Evolutionary conservation across 768 basidiomycete species (phyloP), one percentile per base, ranked within the genome.

Genomic region (Inosperma sp.): DNA sequence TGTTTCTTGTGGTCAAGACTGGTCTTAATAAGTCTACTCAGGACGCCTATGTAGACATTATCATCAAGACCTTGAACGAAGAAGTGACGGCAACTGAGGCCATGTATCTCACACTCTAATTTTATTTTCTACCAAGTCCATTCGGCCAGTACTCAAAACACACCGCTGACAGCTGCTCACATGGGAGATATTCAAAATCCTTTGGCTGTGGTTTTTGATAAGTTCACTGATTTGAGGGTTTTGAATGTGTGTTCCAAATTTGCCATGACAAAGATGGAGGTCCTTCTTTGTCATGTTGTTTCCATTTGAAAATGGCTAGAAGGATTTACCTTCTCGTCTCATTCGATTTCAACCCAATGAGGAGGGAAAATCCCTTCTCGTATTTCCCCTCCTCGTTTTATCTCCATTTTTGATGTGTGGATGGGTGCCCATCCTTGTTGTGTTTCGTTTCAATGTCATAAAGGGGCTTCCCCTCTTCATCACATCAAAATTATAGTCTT

Each of bases 71-170:
- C 14, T 61, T 80, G 36, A 65, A 68, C 66, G 69, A 72, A 48
- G 77, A 81, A 59, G 76, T 61, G 36, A 64, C 65, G 30, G 88
- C 90, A 49, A 70, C 81, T 8, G 88, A 91, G 58, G 79, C 84
- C 3, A 74, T 73, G 21, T 90, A 90, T 62, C 82, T 88, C 29
- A 73, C 80, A 7, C 68, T 83, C 9, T 19, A 89, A 91, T 63
- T 63, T 80, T 25, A 88, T 88, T 55, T 59, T 23, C n/a, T 36
- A 47, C 36, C 53, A 88, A 86, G 67, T 78, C 4, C 72, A 78
- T 56, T 73, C 73, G 3, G 68, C 73, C 22, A 79, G 72, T 57
- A 65, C 62, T 2, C 45, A 29, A 36, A 65, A 61, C 9, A 54
- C 46, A 5, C 57, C 70, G 5, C 61, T 80, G 21, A 67, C 72